A percentile compares a stretch with the other conserved stretches of the same genome.
phyloP scores from a whole-genome alignment of 2,329 filamentous ascomycete genomes.

The Chalaropsis ovoidea region DNA sequence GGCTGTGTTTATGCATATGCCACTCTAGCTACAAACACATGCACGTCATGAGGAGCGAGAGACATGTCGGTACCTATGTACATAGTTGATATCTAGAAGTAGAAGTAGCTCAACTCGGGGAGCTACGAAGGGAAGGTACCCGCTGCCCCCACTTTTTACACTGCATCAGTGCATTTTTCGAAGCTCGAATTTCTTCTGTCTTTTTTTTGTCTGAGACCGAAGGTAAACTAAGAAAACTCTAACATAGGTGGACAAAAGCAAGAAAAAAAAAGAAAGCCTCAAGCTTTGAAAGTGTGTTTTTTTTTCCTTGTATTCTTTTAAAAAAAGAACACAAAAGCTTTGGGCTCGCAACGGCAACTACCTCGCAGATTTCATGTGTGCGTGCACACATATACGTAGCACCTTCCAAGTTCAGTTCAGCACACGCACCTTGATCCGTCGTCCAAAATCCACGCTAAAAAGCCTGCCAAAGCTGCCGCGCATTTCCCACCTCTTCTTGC shows the following conservation, averaged over 20 bases:
- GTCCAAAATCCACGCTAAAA: slow-evolving; percentile 13
- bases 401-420: slow-evolving; percentile 11
- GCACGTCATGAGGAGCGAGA: not conserved
- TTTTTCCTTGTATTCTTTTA: not conserved
- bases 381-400: not conserved
- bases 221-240: no score
- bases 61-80: not conserved
- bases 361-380: slow-evolving; percentile 1
- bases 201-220: no score
- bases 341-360: slow-evolving; percentile 13
- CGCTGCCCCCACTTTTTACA: no score
- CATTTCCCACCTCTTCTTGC: slow-evolving; percentile 11
- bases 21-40: not conserved
- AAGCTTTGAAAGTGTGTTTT: not conserved
- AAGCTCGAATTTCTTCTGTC: no score
- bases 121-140: no score
- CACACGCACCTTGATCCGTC: slow-evolving; percentile 13
- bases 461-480: not conserved
- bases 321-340: slow-evolving; percentile 4
- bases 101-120: no score
- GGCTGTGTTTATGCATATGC: not conserved
- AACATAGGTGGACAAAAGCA: no score
- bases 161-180: no score
- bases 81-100: no score
- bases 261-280: not conserved